Evolutionary conservation across 2,329 filamentous ascomycete species (phyloP), one percentile per base, ranked within the genome.

Genomic region (Beauveria caledonica): DNA sequence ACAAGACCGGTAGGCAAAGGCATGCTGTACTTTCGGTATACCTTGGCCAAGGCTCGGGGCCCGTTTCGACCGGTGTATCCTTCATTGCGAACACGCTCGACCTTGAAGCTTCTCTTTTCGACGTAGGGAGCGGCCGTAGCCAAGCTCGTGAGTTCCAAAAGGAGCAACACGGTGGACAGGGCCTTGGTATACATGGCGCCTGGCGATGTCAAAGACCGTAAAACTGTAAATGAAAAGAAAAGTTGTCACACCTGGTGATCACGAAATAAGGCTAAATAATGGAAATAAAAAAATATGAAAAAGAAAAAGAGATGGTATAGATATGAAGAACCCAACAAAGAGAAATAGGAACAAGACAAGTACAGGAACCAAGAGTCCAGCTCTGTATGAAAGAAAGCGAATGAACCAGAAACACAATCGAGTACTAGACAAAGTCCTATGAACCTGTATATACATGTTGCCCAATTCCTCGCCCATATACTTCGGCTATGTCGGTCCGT

Each of bases 21-120:
- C 73, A 86, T 80, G 63, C 82, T 80, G 71, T 81, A 91, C 71
- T 92, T 92, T 66, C 78, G 74, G 70, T 88, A 86, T 17, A 87
- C 83, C 73, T 84, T 88, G 55, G 81, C 73, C 65, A 92, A 77
- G 55, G 86, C 85, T 60, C 68, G 72, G 0, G 80, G 76, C n/a
- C 86, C 86, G 74, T 87, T 79, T 63, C 70, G 72, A 21, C 78
- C 73, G 23, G 77, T 75, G 68, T 85, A 84, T 60, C 76, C 76
- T n/a, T 74, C 74, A 66, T 85, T 86, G 56, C 76, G 72, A 51
- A 82, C 74, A 40, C 86, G 78, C 55, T 83, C 78, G 39, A 89
- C 79, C 69, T 80, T 83, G 75, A 88, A 89, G 8, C 83, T 84
- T 23, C 80, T 77, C 69, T 82, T 83, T 64, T 77, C 69, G 9